phyloP scores from a whole-genome alignment of 352 stramenopile genomes.

The Phytophthora sansomeana region DNA sequence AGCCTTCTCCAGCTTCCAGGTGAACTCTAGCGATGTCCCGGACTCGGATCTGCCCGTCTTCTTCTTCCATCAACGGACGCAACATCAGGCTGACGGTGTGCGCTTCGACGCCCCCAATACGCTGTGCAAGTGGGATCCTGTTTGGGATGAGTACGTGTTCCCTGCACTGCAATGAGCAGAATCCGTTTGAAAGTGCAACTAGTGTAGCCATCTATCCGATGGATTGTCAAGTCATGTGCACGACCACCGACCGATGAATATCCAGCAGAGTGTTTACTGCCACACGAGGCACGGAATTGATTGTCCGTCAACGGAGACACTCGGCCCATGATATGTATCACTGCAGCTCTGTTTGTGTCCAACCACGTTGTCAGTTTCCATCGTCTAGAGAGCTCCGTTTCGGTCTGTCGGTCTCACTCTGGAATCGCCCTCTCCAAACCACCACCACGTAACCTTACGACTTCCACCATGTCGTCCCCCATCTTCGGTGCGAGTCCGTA shows the following conservation, averaged over 20 bases:
- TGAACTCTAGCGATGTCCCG: neutral
- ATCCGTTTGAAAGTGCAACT: neutral
- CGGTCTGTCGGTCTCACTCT: constrained; percentile 6
- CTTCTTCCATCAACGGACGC: constrained; percentile 23
- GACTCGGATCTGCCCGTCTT: constrained; percentile 26
- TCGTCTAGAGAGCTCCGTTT: neutral
- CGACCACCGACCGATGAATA: neutral
- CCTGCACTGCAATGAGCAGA: constrained; percentile 2
- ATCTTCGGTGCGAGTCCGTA: constrained; percentile 33
- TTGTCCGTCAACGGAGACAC: constrained; percentile 2
- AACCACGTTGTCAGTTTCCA: constrained; percentile 8
- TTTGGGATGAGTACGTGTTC: constrained; percentile 16
- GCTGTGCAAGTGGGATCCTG: constrained; percentile 9
- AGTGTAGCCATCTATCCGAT: neutral
- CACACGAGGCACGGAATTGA: neutral
- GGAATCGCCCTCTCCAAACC: constrained; percentile 8
- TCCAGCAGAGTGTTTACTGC: constrained; percentile 9
- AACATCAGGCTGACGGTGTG: constrained; percentile 29
- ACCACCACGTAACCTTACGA: neutral
- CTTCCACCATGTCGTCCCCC: constrained; percentile 27
- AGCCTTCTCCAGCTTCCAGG: neutral
- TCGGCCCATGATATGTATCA: no score
- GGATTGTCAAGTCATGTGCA: neutral
- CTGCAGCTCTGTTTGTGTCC: constrained; percentile 10
- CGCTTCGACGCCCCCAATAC: constrained; percentile 14